Evolutionary conservation across 768 basidiomycete genomes (phyloP), one percentile per base, ranked within the genome.

Genomic region (Mrakia frigida): DNA sequence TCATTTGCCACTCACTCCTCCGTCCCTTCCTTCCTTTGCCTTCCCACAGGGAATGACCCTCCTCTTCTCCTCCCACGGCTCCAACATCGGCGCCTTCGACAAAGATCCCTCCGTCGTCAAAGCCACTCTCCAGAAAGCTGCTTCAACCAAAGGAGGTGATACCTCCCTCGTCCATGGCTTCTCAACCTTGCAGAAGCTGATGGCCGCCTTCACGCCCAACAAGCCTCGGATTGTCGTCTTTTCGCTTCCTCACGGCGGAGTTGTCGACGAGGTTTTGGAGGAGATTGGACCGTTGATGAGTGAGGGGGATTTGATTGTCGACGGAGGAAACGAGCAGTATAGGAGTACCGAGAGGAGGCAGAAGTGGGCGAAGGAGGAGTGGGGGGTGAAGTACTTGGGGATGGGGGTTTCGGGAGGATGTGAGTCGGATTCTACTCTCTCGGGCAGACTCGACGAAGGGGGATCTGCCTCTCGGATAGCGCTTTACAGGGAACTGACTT

Each of bases 281-380:
- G 78, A 83, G 63, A 71, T 84, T 35, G 65, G 81, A 3, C 81
- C 81, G 21, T 56, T 81, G 18, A 61, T 82, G 18, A 76, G 78
- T 23, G 75, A 81, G 69, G 83, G 81, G 2, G 83, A 84, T 78
- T 33, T 53, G 70, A 41, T 68, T 13, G 37, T 84, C 21, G 83
- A 84, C 71, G 81, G 82, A 6, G 83, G 82, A 1, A 84, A 84
- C 73, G 83, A 84, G 77, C 82, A 81, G 81, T 84, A 78, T 73
- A 78, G 79, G 61, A 77, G 80, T 31, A 83, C 83, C 2, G 82
- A 83, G 73, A 67, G 81, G 16, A 73, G 83, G 69, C 83, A 83
- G 77, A 74, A 76, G 53, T 75, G 77, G 33, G 79, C 35, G 4
- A 9, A 28, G 35, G 70, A 71, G 43, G 79, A 81, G 63, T 78